Conservation (phyloP, 352 stramenopile species). For the Aphanomyces stellatus region DNA sequence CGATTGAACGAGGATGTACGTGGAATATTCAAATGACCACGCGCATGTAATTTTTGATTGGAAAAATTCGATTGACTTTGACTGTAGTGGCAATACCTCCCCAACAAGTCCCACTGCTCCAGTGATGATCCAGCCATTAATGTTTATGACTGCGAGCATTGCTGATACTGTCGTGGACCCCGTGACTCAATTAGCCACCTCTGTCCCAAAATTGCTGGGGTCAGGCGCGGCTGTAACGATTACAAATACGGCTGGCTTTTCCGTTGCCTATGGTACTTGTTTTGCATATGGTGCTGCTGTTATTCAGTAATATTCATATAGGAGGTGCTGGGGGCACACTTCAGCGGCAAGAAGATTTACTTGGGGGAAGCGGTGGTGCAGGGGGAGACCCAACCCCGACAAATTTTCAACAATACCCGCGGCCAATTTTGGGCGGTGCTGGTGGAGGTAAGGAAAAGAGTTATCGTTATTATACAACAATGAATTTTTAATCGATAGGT, state of each 20-base stretch:
- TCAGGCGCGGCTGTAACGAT: slow-evolving; percentile 18
- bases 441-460: slow-evolving; percentile 70
- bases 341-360: slow-evolving; percentile 50
- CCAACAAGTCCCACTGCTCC: slow-evolving; percentile 66
- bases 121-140: slow-evolving; percentile 22
- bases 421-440: slow-evolving; percentile 79
- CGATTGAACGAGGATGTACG: neutral
- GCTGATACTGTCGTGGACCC: slow-evolving; percentile 22
- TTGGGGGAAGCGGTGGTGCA: slow-evolving; percentile 88
- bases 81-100: slow-evolving; percentile 54
- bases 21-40: slow-evolving; percentile 16
- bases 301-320: too few relatives aligned
- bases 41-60: neutral
- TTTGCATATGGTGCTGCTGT: too few relatives aligned
- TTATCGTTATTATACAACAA: neutral
- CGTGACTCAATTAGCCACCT: slow-evolving; percentile 32
- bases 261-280: slow-evolving; percentile 5
- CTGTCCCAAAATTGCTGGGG: slow-evolving; percentile 16
- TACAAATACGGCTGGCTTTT: neutral
- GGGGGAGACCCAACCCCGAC: slow-evolving; percentile 79
- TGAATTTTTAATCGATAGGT: slow-evolving; percentile 17
- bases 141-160: slow-evolving; percentile 17
- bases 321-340: neutral
- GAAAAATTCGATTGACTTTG: neutral
- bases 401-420: slow-evolving; percentile 50